These are phyloP conservation scores for Pythium brachiatum DNA, from an alignment of 352 stramenopile species.

Conservation along the genomic window DNA sequence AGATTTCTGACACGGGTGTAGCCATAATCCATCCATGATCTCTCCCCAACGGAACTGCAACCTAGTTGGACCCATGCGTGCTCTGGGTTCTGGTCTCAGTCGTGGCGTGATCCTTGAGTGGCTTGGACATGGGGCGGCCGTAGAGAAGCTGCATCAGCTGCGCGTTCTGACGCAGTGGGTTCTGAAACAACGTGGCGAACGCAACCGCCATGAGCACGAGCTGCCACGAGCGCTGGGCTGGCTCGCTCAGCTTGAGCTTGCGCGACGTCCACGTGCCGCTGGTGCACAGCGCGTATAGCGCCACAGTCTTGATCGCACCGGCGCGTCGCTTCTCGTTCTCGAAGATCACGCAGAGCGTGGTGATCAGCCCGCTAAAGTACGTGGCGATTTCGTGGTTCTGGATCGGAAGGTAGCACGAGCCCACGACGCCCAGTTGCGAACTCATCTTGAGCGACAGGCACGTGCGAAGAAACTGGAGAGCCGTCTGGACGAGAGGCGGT, in stretches of 20 bases:
- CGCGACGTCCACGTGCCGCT: conserved; percentile 33
- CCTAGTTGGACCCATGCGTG: too few relatives aligned
- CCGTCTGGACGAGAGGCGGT: conserved; percentile 32
- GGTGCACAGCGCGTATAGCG: conserved; percentile 48
- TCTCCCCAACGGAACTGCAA: too few relatives aligned
- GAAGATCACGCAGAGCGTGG: conserved; percentile 41
- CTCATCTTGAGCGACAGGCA: conserved; percentile 55
- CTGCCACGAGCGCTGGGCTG: conserved; percentile 30
- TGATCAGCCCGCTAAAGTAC: conserved; percentile 36
- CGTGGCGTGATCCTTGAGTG: background rate
- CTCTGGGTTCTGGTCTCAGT: too few relatives aligned
- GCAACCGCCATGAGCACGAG: conserved; percentile 37
- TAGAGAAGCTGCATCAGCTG: conserved; percentile 14
- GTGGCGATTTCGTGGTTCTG: conserved; percentile 24
- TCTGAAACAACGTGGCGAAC: conserved; percentile 28
- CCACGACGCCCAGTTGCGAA: conserved; percentile 52
- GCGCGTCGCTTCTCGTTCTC: conserved; percentile 54
- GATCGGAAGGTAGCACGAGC: conserved; percentile 48
- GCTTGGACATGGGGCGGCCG: background rate
- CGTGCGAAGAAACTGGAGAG: conserved; percentile 53
- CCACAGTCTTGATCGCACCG: conserved; percentile 56
- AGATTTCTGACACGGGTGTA: too few relatives aligned
- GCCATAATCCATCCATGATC: too few relatives aligned
- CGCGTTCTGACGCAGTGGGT: conserved; percentile 2
- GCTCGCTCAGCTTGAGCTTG: conserved; percentile 14